Evolutionary conservation across 1,139 yeast genomes (phyloP).

Genomic region (Blastobotrys petasosporus): DNA sequence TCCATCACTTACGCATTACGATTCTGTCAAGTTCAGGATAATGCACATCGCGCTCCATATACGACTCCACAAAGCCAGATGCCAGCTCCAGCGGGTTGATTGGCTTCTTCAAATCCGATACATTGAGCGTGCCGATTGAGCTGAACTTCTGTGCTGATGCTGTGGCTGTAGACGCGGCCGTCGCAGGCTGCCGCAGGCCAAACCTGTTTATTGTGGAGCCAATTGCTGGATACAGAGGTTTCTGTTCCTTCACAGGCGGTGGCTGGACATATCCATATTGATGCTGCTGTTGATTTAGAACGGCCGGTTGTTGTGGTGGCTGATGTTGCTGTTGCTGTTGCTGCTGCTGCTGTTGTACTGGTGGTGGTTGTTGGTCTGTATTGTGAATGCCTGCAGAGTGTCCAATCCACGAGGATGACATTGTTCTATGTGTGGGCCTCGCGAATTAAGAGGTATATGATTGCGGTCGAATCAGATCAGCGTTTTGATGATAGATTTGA

Average conservation of each 20-base stretch:
- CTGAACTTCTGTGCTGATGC: conserved; percentile 8
- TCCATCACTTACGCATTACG: conserved; percentile 25
- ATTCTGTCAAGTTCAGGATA: conserved; percentile 37
- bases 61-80: conserved; percentile 32
- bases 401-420: too few species aligned
- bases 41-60: conserved; percentile 32
- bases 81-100: conserved; percentile 32
- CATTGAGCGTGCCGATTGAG: conserved; percentile 19
- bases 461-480: too few species aligned
- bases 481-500: too few species aligned
- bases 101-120: conserved; percentile 19
- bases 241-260: too few species aligned
- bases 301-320: not conserved
- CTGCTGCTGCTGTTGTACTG: conserved; percentile 7
- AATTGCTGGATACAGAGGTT: too few species aligned
- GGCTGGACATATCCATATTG: conserved; percentile 1
- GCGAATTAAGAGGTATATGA: too few species aligned
- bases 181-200: conserved; percentile 1
- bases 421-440: too few species aligned
- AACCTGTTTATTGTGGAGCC: too few species aligned
- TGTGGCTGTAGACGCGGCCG: conserved; percentile 2
- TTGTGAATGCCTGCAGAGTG: too few species aligned
- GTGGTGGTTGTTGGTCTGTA: conserved; percentile 10
- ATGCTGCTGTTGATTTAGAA: not conserved
- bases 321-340: conserved; percentile 3